Conservation (phyloP, 2,329 filamentous ascomycete genomes). For the Aspergillus ochraceoroseus region DNA sequence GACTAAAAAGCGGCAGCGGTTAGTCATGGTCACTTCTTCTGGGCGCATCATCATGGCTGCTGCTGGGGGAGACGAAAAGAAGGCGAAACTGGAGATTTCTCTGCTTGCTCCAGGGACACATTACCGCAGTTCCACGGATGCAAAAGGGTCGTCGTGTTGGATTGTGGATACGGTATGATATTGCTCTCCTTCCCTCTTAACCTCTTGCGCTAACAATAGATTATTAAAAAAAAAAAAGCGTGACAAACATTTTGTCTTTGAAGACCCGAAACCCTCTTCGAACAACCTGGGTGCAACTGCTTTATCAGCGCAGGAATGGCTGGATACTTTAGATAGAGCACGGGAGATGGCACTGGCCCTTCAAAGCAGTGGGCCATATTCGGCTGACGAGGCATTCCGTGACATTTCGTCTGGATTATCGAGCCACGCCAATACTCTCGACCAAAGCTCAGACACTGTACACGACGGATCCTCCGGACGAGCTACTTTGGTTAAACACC, state of each 20-base stretch:
- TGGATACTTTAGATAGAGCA: conserved; percentile 80
- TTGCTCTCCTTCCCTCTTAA: conserved; percentile 11
- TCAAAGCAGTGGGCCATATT: conserved; percentile 61
- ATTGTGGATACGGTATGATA: conserved; percentile 86
- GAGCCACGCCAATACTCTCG: conserved; percentile 52
- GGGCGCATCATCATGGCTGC: conserved; percentile 85
- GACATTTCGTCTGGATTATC: conserved; percentile 68
- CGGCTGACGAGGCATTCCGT: conserved; percentile 63
- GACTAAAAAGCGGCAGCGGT: conserved; percentile 83
- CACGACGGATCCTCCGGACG: conserved; percentile 43
- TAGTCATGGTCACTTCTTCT: conserved; percentile 92
- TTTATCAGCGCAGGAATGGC: conserved; percentile 79
- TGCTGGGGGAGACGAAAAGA: conserved; percentile 91
- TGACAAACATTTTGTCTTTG: conserved; percentile 87
- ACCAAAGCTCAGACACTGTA: conserved; percentile 39
- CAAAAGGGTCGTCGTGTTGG: conserved; percentile 85
- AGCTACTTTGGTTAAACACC: conserved; percentile 43
- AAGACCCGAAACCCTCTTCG: conserved; percentile 74
- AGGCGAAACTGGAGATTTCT: conserved; percentile 87
- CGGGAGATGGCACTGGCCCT: conserved; percentile 77
- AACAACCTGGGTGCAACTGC: conserved; percentile 60
- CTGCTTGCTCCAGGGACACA: conserved; percentile 68
- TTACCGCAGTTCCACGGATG: conserved; percentile 75
- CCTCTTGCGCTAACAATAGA: conserved; percentile 25
- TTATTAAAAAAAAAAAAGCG: conserved; percentile 58